A percentile compares a stretch with the other conserved stretches of the same genome.
These are phyloP conservation scores for Sphaerosporella brunnea DNA, from an alignment of 495 filamentous ascomycete genomes.

Conservation along the genomic window DNA sequence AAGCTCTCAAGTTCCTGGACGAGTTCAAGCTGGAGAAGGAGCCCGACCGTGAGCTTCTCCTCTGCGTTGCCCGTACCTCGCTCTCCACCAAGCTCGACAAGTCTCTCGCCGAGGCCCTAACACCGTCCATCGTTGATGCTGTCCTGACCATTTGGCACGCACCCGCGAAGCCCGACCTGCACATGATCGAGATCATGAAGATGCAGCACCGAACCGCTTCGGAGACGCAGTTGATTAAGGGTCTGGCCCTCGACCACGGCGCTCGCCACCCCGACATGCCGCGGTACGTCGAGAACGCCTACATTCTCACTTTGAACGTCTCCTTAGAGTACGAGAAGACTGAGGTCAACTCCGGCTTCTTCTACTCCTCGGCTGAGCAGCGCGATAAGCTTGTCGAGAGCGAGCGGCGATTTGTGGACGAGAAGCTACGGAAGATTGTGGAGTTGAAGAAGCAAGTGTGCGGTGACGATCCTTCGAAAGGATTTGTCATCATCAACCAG, in stretches of 20 bases:
- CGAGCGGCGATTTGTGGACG: slow-evolving; percentile 86
- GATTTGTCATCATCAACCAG: slow-evolving; percentile 96
- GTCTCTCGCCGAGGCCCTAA: slow-evolving; percentile 75
- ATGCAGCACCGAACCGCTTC: slow-evolving; percentile 97
- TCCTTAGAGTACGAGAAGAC: slow-evolving; percentile 97
- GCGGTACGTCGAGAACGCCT: slow-evolving; percentile 85
- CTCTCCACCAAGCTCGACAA: slow-evolving; percentile 85
- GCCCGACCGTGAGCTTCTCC: slow-evolving; percentile 80
- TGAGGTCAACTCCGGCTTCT: slow-evolving; percentile 98
- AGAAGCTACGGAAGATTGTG: slow-evolving; percentile 93
- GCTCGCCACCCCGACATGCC: slow-evolving; percentile 97
- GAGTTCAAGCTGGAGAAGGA: slow-evolving; percentile 72
- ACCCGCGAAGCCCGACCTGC: slow-evolving; percentile 82
- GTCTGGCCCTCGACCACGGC: slow-evolving; percentile 85
- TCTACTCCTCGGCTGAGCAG: slow-evolving; percentile 93
- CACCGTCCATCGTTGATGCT: slow-evolving; percentile 84
- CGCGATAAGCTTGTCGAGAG: slow-evolving; percentile 94
- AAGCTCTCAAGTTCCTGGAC: slow-evolving; percentile 91
- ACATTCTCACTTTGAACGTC: slow-evolving; percentile 88
- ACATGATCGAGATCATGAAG: slow-evolving; percentile 99
- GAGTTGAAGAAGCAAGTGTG: slow-evolving; percentile 97
- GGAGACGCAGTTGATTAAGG: slow-evolving; percentile 87
- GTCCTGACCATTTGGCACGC: slow-evolving; percentile 83
- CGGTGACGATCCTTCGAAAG: slow-evolving; percentile 82
- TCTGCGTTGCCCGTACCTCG: slow-evolving; percentile 86